Base-by-base conservation (phyloP, 257 asterid genomes). In the Plectranthus barbatus region DNA sequence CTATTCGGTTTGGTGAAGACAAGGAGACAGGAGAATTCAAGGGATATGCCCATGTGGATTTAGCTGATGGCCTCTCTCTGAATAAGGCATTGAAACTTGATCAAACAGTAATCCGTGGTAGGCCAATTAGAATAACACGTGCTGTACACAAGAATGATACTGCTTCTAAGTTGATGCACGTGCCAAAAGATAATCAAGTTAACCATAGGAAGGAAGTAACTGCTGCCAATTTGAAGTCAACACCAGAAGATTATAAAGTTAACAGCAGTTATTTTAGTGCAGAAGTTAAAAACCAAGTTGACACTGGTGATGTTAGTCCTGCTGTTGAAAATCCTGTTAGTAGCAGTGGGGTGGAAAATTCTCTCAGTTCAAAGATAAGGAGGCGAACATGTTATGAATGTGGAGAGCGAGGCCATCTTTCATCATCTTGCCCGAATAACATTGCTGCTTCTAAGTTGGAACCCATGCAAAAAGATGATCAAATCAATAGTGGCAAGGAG, bases 31-130 rank as follows among this genome's bases (percentile, higher is more conserved):
- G 83, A 39, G 96, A 90, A 69, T 93, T 93, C 83, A 79, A 81
- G 64, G 95, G 97, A 14, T 93, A 85, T 55, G 95, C 86, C 56
- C 99, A 93, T 62, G 86, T 90, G 51, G 92, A 93, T 71, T 93
- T 90, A 58, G 77, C 87, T 0, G 87, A 90, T 67, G 61, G 69
- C 69, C 66, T 58, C 26, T 93, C 96, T 23, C 61, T 90, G 60
- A 77, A 60, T 52, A 60, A 39, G 20, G 95, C 99, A 19, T 15
- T 93, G 75, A 87, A 82, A 56, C 70, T 93, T 67, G 99, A 90
- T 77, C 99, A 93, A 67, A 77, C 64, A 13, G 54, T 81, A 61
- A 76, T 90, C 18, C 73, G 88, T 41, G 97, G 96, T 26, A 80
- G 99, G 71, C 96, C 95, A 42, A 84, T 85, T 52, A 83, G 74